These are phyloP conservation scores for Logfia minima DNA, from an alignment of 129 eudicot species.

Conservation along the genomic window DNA sequence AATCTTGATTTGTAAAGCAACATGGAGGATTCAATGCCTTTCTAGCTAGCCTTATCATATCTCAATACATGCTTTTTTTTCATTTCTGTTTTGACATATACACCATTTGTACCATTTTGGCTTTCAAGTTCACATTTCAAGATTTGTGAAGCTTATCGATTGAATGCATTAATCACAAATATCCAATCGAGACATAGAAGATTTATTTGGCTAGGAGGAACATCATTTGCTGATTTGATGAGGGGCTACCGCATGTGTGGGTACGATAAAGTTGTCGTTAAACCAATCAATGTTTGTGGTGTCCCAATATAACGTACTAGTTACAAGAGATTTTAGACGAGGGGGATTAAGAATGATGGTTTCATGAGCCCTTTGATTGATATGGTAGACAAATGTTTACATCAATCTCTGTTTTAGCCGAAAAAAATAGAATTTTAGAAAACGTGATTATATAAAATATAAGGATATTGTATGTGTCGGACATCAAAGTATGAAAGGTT, in stretches of 20 bases:
- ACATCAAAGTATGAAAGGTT: too few species aligned
- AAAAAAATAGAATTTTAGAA: too few species aligned
- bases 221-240: background rate
- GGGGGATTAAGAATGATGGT: too few species aligned
- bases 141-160: background rate
- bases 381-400: too few species aligned
- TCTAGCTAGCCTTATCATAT: constrained; percentile 12
- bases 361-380: too few species aligned
- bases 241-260: constrained; percentile 33
- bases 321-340: too few species aligned
- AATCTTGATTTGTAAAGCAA: background rate
- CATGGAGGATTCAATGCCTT: constrained; percentile 3
- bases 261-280: constrained; percentile 12
- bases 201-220: background rate
- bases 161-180: background rate
- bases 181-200: background rate
- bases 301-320: too few species aligned
- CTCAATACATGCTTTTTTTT: constrained; percentile 22
- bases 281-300: background rate
- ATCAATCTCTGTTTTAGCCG: too few species aligned
- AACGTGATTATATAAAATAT: too few species aligned
- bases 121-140: constrained; percentile 5
- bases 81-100: constrained; percentile 22
- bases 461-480: too few species aligned
- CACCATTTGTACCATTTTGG: constrained; percentile 19